phyloP scores from a whole-genome alignment of 192 early-diverging fungal genomes.

The Nowakowskiella sp. region DNA sequence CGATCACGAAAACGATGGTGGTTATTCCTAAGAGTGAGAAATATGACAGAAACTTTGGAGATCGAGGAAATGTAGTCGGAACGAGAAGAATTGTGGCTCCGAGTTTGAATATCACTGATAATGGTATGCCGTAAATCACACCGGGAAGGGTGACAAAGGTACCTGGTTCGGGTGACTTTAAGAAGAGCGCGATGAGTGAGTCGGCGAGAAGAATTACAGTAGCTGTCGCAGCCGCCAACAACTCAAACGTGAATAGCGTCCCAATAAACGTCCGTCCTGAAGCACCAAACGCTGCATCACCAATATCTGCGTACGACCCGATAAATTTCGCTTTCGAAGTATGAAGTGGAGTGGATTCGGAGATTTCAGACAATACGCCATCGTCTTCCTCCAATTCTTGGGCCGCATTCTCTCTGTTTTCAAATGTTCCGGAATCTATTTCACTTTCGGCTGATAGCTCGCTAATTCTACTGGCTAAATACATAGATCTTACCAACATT shows the following conservation, averaged over 20 bases:
- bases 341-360: neutral
- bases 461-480: neutral
- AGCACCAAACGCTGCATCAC: conserved; percentile 37
- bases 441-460: neutral
- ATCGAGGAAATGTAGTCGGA: conserved; percentile 42
- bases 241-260: conserved; percentile 36
- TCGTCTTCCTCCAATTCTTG: too few species aligned
- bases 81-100: conserved; percentile 36
- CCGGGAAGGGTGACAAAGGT: conserved; percentile 29
- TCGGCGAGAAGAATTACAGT: conserved; percentile 40
- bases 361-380: neutral
- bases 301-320: conserved; percentile 38
- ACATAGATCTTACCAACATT: conserved; percentile 48
- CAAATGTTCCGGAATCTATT: conserved; percentile 14
- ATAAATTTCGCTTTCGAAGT: neutral
- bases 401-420: neutral
- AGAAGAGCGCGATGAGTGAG: conserved; percentile 27
- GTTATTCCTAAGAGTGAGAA: conserved; percentile 51
- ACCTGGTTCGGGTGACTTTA: conserved; percentile 30
- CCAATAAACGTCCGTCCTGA: conserved; percentile 28
- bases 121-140: conserved; percentile 21
- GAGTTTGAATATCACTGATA: conserved; percentile 38
- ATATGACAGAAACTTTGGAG: conserved; percentile 43
- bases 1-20: conserved; percentile 38
- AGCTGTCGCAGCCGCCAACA: conserved; percentile 36